Evolutionary conservation across 495 filamentous ascomycete genomes (phyloP).

Genomic region (Wilcoxina mikolae): DNA sequence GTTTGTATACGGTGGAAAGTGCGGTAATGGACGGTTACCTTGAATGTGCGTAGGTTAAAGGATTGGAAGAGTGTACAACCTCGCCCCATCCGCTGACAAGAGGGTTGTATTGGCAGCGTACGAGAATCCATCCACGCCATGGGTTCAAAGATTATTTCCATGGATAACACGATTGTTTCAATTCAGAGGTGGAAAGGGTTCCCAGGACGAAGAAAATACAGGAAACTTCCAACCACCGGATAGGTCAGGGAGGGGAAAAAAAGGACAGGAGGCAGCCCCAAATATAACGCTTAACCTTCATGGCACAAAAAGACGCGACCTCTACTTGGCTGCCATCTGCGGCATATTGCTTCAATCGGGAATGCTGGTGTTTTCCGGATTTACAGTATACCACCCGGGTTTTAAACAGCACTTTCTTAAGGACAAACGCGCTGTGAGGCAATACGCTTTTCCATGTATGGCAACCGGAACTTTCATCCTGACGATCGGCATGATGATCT

Average conservation of each 20-base stretch:
- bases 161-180: too few relatives aligned
- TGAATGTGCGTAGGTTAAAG: not conserved
- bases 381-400: not conserved
- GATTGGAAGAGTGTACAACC: not conserved
- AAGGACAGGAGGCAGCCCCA: constrained; percentile 2
- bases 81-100: too few relatives aligned
- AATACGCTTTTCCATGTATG: constrained; percentile 7
- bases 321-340: constrained; percentile 2
- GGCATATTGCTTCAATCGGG: constrained; percentile 14
- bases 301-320: not conserved
- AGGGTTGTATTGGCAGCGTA: too few relatives aligned
- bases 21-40: not conserved
- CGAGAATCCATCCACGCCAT: too few relatives aligned
- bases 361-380: constrained; percentile 10
- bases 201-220: not conserved
- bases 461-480: constrained; percentile 14
- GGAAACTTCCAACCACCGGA: too few relatives aligned
- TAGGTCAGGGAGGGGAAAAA: too few relatives aligned
- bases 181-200: too few relatives aligned
- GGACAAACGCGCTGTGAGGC: not conserved
- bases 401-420: not conserved
- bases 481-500: constrained; percentile 13
- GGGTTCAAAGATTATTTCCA: not conserved
- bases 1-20: not conserved
- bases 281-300: constrained; percentile 11